These are phyloP conservation scores for Cyclocybe cylindracea DNA, from an alignment of 768 basidiomycete species.

Conservation along the genomic window DNA sequence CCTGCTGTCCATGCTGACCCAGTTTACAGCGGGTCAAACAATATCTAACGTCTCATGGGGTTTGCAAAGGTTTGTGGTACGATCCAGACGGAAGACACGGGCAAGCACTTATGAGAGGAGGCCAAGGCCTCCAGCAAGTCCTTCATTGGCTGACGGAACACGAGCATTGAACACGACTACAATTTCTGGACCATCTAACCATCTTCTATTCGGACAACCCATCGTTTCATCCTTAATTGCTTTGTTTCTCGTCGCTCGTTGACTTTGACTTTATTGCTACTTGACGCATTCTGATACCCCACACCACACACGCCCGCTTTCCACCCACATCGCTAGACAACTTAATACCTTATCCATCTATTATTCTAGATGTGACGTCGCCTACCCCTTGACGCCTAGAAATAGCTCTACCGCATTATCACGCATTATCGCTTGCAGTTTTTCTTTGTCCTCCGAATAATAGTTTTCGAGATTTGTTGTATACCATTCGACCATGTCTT, in stretches of 20 bases:
- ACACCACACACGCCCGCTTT: neutral
- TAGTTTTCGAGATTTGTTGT: constrained; percentile 51
- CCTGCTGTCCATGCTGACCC: neutral
- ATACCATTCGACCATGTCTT: constrained; percentile 61
- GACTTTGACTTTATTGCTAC: neutral
- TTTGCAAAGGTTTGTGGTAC: constrained; percentile 64
- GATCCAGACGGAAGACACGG: constrained; percentile 67
- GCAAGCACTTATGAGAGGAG: constrained; percentile 53
- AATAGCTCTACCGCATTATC: constrained; percentile 55
- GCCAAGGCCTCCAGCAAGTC: constrained; percentile 55
- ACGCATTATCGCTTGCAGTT: constrained; percentile 44
- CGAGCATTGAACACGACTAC: constrained; percentile 6
- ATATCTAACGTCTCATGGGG: constrained; percentile 77
- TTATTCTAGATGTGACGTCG: neutral
- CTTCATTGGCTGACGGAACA: constrained; percentile 59
- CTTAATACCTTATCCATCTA: neutral
- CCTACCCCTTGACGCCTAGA: constrained; percentile 25
- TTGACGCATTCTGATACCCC: constrained; percentile 1
- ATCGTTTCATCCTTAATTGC: neutral
- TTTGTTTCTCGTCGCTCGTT: neutral
- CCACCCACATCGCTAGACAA: neutral
- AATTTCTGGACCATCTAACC: neutral
- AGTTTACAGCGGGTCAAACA: constrained; percentile 59
- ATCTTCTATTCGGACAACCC: too few relatives aligned
- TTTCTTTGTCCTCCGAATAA: constrained; percentile 39